Conservation (phyloP, 345 rosid species). For the Rhodamnia argentea region DNA sequence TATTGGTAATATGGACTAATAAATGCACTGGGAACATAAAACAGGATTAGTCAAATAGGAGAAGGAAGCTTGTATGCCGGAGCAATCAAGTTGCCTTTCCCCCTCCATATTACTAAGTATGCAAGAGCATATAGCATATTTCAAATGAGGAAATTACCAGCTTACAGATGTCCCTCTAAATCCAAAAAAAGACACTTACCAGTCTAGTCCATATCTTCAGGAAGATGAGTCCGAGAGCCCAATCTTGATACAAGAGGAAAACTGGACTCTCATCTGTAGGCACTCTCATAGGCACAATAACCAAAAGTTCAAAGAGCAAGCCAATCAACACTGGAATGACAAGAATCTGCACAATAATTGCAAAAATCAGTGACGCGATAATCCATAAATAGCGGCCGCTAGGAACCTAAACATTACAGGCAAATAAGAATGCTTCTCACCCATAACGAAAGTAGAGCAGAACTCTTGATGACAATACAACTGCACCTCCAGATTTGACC, state of each 20-base stretch:
- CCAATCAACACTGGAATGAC: constrained; percentile 94
- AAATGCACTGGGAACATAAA: neutral
- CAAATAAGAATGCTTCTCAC: constrained; percentile 18
- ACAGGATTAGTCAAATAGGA: neutral
- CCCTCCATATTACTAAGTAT: neutral
- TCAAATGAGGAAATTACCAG: neutral
- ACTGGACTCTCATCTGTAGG: constrained; percentile 99
- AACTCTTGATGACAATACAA: constrained; percentile 76
- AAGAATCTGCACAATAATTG: constrained; percentile 43
- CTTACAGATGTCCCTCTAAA: neutral
- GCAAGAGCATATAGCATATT: too few species aligned
- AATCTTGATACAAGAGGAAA: constrained; percentile 94
- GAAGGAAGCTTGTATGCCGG: neutral
- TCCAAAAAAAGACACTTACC: constrained; percentile 25
- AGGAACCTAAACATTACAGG: neutral
- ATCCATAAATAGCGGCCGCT: neutral
- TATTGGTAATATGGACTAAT: neutral
- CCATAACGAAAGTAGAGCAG: constrained; percentile 82
- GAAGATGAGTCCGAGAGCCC: constrained; percentile 97
- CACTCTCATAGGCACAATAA: constrained; percentile 97
- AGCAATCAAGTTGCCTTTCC: neutral
- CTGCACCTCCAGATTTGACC: constrained; percentile 85
- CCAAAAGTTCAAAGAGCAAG: constrained; percentile 92
- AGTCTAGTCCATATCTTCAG: constrained; percentile 98
- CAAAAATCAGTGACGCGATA: neutral